Percentiles rank a stretch among this genome's conserved stretches.
These are phyloP conservation scores for Actinomortierella ambigua DNA, from an alignment of 371 early-diverging fungal species.

Conservation along the genomic window DNA sequence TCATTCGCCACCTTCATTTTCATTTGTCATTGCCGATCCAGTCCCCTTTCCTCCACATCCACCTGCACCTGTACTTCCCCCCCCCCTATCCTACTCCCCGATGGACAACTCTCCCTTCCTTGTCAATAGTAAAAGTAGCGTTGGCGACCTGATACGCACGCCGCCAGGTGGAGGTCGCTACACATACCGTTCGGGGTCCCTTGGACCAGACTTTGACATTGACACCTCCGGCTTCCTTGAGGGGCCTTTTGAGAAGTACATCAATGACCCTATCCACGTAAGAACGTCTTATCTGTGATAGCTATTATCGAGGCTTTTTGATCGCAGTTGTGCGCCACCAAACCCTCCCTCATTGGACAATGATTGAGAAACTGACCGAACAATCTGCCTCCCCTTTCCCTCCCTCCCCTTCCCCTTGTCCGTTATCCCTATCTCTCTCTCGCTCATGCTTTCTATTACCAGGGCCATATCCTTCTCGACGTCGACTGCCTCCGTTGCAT, in stretches of 20 bases:
- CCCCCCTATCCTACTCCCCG: slow-evolving; percentile 5
- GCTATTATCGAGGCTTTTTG: no score
- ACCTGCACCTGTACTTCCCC: slow-evolving; percentile 12
- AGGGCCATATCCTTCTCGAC: slow-evolving; percentile 85
- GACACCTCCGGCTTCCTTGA: slow-evolving; percentile 33
- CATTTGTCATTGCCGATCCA: no score
- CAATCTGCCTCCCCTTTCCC: no score
- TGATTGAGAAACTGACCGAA: no score
- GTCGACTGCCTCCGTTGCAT: slow-evolving; percentile 73
- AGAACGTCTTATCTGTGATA: no score
- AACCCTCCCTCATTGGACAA: no score
- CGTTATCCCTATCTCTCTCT: not conserved
- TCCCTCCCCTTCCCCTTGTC: no score
- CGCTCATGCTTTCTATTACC: slow-evolving; percentile 8
- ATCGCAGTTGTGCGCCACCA: no score
- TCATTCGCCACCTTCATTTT: not conserved
- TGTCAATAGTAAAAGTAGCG: not conserved
- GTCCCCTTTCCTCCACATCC: no score
- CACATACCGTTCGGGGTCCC: slow-evolving; percentile 27
- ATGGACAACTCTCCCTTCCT: not conserved
- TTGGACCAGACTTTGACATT: slow-evolving; percentile 32
- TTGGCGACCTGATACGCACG: no score
- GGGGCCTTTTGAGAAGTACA: slow-evolving; percentile 46
- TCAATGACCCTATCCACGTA: slow-evolving; percentile 66
- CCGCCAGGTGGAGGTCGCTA: not conserved